Evolutionary conservation across 768 basidiomycete genomes (phyloP), one percentile per base, ranked within the genome.

Genomic region (Candolleomyces aberdarensis): DNA sequence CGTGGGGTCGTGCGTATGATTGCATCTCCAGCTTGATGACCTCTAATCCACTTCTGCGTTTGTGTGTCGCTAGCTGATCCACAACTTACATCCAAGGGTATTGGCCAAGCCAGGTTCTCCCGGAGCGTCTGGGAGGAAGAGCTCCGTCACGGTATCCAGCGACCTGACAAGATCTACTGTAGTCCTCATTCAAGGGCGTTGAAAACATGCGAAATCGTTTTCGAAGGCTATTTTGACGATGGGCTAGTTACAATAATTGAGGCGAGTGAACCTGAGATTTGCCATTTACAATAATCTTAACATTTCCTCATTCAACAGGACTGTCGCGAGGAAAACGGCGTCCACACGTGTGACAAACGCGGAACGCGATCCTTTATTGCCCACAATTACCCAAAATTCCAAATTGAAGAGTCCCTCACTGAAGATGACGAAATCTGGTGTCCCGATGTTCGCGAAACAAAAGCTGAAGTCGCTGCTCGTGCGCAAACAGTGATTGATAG

Each of bases 331-430:
- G 79, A 79, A 62, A 82, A 83, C 61, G 84, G 89, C 0, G 79
- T 83, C 1, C 88, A 91, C 61, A 90, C 89, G 0, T 91, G 88
- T 66, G 90, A 92, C 70, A 80, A 82, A 63, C 75, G 77, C 19
- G 75, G 72, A 36, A 76, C 81, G 0, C 39, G 56, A 8, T 59
- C 65, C 5, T 77, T 82, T 57, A 85, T 92, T 61, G 65, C 70
- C 0, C 59, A 60, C 0, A 64, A 76, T 6, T 90, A 83, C 66
- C 84, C 86, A 0, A 69, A 72, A 5, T 86, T 86, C 67, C 63
- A 56, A 8, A 79, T 90, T 49, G 88, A 91, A 65, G 67, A 70
- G 0, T 81, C 78, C 0, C 83, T 92, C 57, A 71, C 79, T 0
- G 89, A 92, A 67, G 75, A 84, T 15, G 91, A 92, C 65, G 72